phyloP scores from a whole-genome alignment of 1,284 basidiomycete species.

The Ustilago crameri region DNA sequence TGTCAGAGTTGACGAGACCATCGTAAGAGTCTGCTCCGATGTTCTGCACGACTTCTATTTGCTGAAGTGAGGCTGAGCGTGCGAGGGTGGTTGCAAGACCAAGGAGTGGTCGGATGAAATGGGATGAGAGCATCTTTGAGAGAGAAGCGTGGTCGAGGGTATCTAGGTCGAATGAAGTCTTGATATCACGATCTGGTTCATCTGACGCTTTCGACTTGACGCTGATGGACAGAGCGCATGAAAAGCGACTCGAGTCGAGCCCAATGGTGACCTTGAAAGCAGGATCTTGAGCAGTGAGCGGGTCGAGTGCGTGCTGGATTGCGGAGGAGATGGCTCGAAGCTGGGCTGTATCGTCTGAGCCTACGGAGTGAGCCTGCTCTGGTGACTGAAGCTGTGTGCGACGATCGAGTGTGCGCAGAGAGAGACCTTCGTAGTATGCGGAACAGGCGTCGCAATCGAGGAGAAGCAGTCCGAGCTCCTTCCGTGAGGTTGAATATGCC shows the following conservation, averaged over 20 bases:
- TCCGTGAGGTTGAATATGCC: constrained; percentile 7
- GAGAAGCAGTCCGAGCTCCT: constrained; percentile 19
- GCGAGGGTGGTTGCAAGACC: constrained; percentile 6
- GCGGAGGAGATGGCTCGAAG: background rate
- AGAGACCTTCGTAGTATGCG: constrained; percentile 30
- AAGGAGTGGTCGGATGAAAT: constrained; percentile 24
- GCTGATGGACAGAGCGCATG: constrained; percentile 26
- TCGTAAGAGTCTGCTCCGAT: background rate
- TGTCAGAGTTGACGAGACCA: background rate
- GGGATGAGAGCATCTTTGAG: constrained; percentile 17
- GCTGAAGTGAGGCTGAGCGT: constrained; percentile 4
- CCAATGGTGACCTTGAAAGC: constrained; percentile 6
- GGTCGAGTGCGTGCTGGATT: constrained; percentile 24
- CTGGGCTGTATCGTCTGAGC: background rate
- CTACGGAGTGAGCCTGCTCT: background rate
- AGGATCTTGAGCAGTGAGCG: constrained; percentile 3
- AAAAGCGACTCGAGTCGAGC: constrained; percentile 27
- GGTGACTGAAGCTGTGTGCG: constrained; percentile 2
- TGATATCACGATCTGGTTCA: constrained; percentile 3
- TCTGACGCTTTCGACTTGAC: constrained; percentile 4
- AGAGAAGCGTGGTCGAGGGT: constrained; percentile 23
- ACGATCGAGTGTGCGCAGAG: constrained; percentile 29
- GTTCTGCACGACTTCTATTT: constrained; percentile 3
- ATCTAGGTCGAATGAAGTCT: constrained; percentile 35
- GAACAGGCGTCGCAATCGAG: constrained; percentile 28